A percentile compares a stretch with the other conserved stretches of the same genome.
Evolutionary conservation across 2,329 filamentous ascomycete species (phyloP).

Genomic region (Xylaria sp.): DNA sequence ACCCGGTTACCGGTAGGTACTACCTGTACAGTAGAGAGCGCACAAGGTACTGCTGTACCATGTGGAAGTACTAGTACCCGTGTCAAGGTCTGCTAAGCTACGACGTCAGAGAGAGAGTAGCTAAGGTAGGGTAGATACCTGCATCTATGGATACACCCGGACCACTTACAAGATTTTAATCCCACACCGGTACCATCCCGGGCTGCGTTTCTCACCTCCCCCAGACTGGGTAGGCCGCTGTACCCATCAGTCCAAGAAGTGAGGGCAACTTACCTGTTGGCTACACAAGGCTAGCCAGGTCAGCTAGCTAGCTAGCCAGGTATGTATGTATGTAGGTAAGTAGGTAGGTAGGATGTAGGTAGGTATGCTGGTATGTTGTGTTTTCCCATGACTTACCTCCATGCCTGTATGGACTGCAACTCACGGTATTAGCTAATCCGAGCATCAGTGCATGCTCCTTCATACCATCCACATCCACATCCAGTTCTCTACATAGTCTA

Average conservation of each 20-base stretch:
- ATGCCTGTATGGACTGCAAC: neutral
- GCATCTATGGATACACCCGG: constrained; percentile 8
- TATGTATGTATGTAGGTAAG: neutral
- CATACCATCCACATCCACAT: neutral
- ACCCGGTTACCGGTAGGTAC: constrained; percentile 1
- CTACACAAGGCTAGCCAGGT: neutral
- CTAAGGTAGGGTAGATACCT: neutral
- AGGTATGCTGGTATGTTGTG: neutral
- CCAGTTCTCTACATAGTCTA: neutral
- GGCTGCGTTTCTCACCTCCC: constrained; percentile 6
- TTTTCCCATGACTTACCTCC: neutral
- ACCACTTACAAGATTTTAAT: constrained; percentile 12
- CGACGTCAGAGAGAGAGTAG: neutral
- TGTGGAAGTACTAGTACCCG: neutral
- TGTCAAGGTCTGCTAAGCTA: neutral
- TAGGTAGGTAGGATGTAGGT: neutral
- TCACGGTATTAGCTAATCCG: constrained; percentile 3
- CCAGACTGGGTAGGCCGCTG: constrained; percentile 1
- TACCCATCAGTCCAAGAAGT: neutral
- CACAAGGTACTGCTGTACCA: constrained; percentile 2
- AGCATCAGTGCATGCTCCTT: neutral
- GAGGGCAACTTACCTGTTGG: neutral
- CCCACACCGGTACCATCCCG: constrained; percentile 17
- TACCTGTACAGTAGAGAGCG: neutral
- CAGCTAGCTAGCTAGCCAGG: neutral